Percentiles rank a stretch among this genome's conserved stretches.
These are phyloP conservation scores for Trichocomaceae sp. DNA, from an alignment of 2,329 filamentous ascomycete species.

Conservation along the genomic window DNA sequence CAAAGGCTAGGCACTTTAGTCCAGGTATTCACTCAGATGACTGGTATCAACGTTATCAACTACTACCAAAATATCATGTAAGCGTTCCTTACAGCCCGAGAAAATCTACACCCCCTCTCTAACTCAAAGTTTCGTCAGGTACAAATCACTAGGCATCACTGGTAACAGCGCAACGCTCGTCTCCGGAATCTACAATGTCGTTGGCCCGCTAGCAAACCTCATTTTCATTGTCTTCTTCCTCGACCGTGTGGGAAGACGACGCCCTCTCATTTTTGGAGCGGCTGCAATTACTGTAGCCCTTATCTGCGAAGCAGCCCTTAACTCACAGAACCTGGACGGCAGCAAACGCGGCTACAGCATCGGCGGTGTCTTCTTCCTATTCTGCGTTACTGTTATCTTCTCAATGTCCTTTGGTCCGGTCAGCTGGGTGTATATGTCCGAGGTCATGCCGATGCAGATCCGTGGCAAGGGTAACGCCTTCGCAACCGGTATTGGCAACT, in stretches of 20 bases:
- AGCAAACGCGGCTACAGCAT: constrained; percentile 46
- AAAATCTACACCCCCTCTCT: background rate
- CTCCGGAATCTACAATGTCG: constrained; percentile 55
- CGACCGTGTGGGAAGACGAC: constrained; percentile 48
- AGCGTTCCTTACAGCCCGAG: background rate
- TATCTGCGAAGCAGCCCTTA: constrained; percentile 55
- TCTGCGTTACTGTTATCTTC: constrained; percentile 55
- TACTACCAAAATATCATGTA: constrained; percentile 38
- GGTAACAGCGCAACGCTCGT: constrained; percentile 50
- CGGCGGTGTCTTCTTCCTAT: constrained; percentile 60
- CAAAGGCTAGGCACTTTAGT: constrained; percentile 51
- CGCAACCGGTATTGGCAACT: constrained; percentile 53
- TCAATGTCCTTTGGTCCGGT: constrained; percentile 53
- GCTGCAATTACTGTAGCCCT: constrained; percentile 51
- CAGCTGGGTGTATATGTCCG: constrained; percentile 55
- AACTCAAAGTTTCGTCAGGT: constrained; percentile 11
- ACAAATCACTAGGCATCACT: constrained; percentile 47
- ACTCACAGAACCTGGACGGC: constrained; percentile 44
- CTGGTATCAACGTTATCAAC: constrained; percentile 37
- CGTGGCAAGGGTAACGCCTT: constrained; percentile 54
- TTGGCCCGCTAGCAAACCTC: constrained; percentile 41
- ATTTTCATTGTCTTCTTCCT: constrained; percentile 52
- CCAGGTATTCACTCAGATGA: constrained; percentile 58
- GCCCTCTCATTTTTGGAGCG: constrained; percentile 50
- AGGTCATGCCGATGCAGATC: constrained; percentile 62